phyloP scores from a whole-genome alignment of 345 rosid genomes.

The Salix caprea region DNA sequence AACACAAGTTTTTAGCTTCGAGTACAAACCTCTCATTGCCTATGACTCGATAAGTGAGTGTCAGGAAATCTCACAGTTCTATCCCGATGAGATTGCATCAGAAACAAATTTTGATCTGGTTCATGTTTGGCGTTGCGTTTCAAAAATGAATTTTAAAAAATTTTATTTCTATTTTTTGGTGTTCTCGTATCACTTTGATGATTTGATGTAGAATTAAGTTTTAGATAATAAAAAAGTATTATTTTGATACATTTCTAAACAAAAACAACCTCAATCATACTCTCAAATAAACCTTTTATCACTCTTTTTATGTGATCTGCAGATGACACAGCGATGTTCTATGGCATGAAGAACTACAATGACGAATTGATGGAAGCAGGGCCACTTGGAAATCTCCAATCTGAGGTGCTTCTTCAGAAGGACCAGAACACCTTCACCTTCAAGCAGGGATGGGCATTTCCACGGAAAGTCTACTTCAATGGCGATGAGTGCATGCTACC shows the following conservation, averaged over 20 bases:
- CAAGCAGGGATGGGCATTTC: conserved; percentile 93
- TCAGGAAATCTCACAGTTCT: not conserved
- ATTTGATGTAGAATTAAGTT: too few species aligned
- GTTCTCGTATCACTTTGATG: too few species aligned
- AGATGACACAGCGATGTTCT: conserved; percentile 92
- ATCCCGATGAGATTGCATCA: not conserved
- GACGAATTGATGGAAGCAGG: conserved; percentile 91
- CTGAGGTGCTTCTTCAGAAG: conserved; percentile 79
- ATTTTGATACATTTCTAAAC: too few species aligned
- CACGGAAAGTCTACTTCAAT: conserved; percentile 80
- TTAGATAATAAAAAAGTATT: too few species aligned
- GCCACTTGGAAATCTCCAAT: conserved; percentile 75
- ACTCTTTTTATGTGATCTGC: conserved; percentile 13
- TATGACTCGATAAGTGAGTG: conserved; percentile 63
- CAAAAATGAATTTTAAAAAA: too few species aligned
- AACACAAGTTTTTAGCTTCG: conserved; percentile 83
- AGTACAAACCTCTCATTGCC: conserved; percentile 70
- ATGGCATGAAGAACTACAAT: conserved; percentile 67
- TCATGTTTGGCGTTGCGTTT: too few species aligned
- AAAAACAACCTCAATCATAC: too few species aligned
- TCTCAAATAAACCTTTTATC: not conserved
- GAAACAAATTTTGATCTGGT: not conserved
- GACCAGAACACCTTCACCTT: conserved; percentile 71
- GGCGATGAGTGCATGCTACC: conserved; percentile 92
- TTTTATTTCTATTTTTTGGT: too few species aligned